Percentiles rank a stretch among this genome's conserved stretches.
Evolutionary conservation across 208 protist species (phyloP).

Genomic region (Acanthamoeba royreba): DNA sequence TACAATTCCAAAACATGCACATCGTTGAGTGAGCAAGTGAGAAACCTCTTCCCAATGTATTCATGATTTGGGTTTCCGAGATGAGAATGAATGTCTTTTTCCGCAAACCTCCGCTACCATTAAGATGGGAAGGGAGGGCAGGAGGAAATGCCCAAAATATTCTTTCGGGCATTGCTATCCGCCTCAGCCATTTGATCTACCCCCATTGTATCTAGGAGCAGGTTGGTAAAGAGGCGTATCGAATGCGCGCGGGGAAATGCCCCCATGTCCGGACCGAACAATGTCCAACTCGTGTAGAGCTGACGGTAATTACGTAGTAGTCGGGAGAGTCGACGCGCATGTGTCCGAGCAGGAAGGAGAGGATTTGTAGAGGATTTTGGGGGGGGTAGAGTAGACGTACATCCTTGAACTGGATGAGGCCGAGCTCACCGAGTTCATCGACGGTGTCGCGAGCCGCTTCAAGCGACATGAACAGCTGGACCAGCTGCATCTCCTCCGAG

Average conservation of each 20-base stretch:
- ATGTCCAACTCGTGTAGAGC: no score
- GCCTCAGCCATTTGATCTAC: background rate
- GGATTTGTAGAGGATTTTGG: background rate
- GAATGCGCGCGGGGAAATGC: background rate
- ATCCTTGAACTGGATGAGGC: constrained; percentile 95
- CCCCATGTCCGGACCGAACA: no score
- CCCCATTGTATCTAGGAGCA: background rate
- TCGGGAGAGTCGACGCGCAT: no score
- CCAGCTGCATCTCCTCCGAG: constrained; percentile 95
- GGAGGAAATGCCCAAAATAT: background rate
- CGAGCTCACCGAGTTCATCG: constrained; percentile 92
- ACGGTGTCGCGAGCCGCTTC: constrained; percentile 96
- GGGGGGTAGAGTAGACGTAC: constrained; percentile 77
- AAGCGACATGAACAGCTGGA: constrained; percentile 95
- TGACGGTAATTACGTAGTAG: no score
- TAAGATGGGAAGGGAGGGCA: background rate
- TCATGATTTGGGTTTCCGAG: no score
- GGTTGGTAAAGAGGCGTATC: background rate
- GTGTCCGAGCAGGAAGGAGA: background rate
- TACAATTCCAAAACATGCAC: background rate
- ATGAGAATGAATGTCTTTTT: background rate
- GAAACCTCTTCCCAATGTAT: no score
- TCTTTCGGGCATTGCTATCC: background rate
- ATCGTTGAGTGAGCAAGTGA: no score
- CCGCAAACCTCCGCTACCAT: background rate